A percentile compares a stretch with the other conserved stretches of the same genome.
Conservation (phyloP, 2,329 filamentous ascomycete species). For the Hypoxylon rubiginosum region DNA sequence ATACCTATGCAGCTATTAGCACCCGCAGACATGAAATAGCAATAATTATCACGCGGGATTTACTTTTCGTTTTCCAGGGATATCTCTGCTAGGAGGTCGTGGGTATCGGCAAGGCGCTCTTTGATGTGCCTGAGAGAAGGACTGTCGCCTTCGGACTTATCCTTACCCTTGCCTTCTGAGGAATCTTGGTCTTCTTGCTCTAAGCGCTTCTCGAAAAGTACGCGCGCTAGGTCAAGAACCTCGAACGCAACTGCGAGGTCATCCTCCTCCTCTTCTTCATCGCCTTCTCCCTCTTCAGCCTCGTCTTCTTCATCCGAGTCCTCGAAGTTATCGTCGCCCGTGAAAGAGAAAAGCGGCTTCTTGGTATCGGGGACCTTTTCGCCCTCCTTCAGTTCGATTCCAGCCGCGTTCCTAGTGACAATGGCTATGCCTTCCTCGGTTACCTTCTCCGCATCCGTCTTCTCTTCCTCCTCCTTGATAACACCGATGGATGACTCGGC, state of each 20-base stretch:
- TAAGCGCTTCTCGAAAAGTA: slow-evolving; percentile 72
- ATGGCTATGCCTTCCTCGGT: slow-evolving; percentile 62
- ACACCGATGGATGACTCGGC: slow-evolving; percentile 55
- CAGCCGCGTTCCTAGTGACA: slow-evolving; percentile 59
- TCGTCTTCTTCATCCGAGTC: slow-evolving; percentile 81
- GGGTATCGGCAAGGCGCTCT: slow-evolving; percentile 90
- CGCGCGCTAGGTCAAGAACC: slow-evolving; percentile 83
- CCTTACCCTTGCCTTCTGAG: slow-evolving; percentile 59
- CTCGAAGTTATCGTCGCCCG: slow-evolving; percentile 93
- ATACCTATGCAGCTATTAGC: slow-evolving; percentile 67
- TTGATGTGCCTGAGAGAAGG: slow-evolving; percentile 72
- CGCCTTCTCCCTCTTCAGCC: slow-evolving; percentile 50
- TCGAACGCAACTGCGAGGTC: slow-evolving; percentile 85
- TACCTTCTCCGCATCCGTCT: slow-evolving; percentile 58
- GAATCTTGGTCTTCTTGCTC: slow-evolving; percentile 55
- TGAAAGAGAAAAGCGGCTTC: slow-evolving; percentile 91
- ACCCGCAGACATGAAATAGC: slow-evolving; percentile 8
- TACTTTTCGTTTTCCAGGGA: slow-evolving; percentile 94
- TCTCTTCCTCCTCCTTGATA: slow-evolving; percentile 57
- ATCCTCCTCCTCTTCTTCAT: slow-evolving; percentile 74
- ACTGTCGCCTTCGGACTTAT: slow-evolving; percentile 57
- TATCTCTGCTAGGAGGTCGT: slow-evolving; percentile 94
- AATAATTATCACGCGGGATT: slow-evolving; percentile 35
- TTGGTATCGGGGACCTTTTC: slow-evolving; percentile 61
- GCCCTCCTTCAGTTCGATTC: slow-evolving; percentile 55